Evolutionary conservation across 23 red algal species (phyloP), one percentile per base, ranked within the genome.

Genomic region (Pyropia yezoensis): DNA sequence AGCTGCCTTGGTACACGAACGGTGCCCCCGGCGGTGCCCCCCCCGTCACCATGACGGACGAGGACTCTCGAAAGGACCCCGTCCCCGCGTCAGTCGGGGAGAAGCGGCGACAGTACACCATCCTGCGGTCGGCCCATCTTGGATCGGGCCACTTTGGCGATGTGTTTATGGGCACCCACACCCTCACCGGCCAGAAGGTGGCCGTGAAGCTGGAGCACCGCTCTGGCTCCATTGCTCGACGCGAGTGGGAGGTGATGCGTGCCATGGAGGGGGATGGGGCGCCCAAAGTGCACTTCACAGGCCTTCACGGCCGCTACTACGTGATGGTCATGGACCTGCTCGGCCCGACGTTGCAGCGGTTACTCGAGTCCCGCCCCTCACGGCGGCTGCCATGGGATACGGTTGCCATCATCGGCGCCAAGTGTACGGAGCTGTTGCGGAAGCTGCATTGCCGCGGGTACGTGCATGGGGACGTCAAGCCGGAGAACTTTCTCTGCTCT

Each of bases 121-220:
- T 89, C 50, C 24, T 89, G 25, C 77, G 77, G 34, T 54, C 59
- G 25, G 84, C 62, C 49, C 84, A 89, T 78, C 82, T 96, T 11
- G 92, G 92, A 62, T 88, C 81, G 50, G 92, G 92, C 15, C 92
- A 96, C 62, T 96, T 96, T 72, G 92, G 92, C 29, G 92, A 96
- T 65, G 92, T 96, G 32, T 96, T 87, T 75, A 73, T 74, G 64
- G 92, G 84, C 56, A 65, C 73, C 57, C 78, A 96, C 61, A 39
- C 67, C 58, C 27, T 56, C 16, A 96, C 74, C 50, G 50, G 49
- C 17, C 61, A 86, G 49, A 87, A 87, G 56, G 92, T 96, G 18
- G 92, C 92, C 67, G 74, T 96, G n/a, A 96, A 96, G 61, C 83
- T 96, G 66, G 92, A 96, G 59, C 85, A 96, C 75, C 80, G 92